Percentiles rank a stretch among this genome's conserved stretches.
Conservation (phyloP, 2,329 filamentous ascomycete species). For the Colletotrichum brevisporum region DNA sequence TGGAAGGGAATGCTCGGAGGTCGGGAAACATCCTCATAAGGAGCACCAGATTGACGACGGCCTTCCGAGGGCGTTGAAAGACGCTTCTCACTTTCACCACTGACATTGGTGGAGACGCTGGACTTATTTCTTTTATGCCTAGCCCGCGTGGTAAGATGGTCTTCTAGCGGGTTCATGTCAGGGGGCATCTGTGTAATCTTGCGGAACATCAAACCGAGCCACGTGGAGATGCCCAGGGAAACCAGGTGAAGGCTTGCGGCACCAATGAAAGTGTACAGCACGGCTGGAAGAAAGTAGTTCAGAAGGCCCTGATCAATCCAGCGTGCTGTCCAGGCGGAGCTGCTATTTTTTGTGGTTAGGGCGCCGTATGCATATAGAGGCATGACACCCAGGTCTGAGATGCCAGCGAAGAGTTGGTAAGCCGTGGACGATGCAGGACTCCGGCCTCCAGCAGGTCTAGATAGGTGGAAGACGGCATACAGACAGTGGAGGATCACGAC, state of each 20-base stretch:
- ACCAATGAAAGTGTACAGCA: conserved; percentile 77
- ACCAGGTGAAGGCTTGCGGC: conserved; percentile 78
- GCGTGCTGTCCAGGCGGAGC: conserved; percentile 75
- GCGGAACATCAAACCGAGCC: conserved; percentile 83
- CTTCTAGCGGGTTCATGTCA: conserved; percentile 95
- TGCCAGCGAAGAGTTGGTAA: conserved; percentile 87
- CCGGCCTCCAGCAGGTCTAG: conserved; percentile 77
- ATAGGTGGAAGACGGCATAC: conserved; percentile 87
- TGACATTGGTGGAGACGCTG: conserved; percentile 64
- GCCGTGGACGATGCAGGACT: conserved; percentile 86
- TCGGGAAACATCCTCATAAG: conserved; percentile 61
- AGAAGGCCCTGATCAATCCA: conserved; percentile 70
- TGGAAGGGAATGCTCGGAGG: conserved; percentile 80
- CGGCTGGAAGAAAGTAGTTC: conserved; percentile 73
- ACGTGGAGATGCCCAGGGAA: conserved; percentile 79
- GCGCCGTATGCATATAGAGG: conserved; percentile 71
- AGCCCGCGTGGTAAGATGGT: conserved; percentile 81
- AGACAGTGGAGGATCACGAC: conserved; percentile 78
- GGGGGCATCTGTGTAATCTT: conserved; percentile 87
- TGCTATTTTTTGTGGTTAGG: conserved; percentile 60
- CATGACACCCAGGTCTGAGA: conserved; percentile 75
- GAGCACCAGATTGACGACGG: conserved; percentile 58
- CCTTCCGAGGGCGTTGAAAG: conserved; percentile 62
- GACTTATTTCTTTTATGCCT: conserved; percentile 83
- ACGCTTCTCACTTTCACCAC: conserved; percentile 70